phyloP scores from a whole-genome alignment of 768 basidiomycete species.

The Hericium erinaceus region DNA sequence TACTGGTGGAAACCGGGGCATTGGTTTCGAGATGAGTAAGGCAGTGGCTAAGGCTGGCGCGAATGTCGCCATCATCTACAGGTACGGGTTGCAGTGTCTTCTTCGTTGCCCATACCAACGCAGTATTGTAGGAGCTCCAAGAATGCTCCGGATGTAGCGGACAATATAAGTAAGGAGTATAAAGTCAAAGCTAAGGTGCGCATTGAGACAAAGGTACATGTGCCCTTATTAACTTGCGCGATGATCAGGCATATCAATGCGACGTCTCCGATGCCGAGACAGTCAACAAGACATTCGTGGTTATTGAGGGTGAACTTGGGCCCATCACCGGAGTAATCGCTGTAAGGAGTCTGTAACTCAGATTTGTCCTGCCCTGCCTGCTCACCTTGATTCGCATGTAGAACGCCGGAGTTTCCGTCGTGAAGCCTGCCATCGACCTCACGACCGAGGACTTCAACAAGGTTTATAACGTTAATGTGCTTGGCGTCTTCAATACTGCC shows the following conservation, averaged over 20 bases:
- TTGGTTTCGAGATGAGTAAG: conserved; percentile 44
- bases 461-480: conserved; percentile 53
- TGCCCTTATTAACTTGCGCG: neutral
- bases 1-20: conserved; percentile 56
- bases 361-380: neutral
- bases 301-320: conserved; percentile 41
- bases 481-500: conserved; percentile 56
- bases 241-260: conserved; percentile 45
- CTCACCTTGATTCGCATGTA: conserved; percentile 12
- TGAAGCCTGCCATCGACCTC: conserved; percentile 53
- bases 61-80: conserved; percentile 55
- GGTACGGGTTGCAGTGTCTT: conserved; percentile 19
- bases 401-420: conserved; percentile 56
- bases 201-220: conserved; percentile 1
- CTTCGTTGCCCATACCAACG: neutral
- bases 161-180: conserved; percentile 37
- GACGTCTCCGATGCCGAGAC: conserved; percentile 43
- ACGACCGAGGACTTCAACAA: conserved; percentile 42
- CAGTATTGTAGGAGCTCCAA: conserved; percentile 29
- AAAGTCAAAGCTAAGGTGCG: conserved; percentile 33
- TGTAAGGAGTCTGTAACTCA: conserved; percentile 22
- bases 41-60: conserved; percentile 47
- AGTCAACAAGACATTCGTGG: conserved; percentile 34
- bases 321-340: conserved; percentile 47
- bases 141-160: conserved; percentile 40